Evolutionary conservation across 1,284 basidiomycete genomes (phyloP), one percentile per base, ranked within the genome.

Genomic region (Microbotryum scabiosae): DNA sequence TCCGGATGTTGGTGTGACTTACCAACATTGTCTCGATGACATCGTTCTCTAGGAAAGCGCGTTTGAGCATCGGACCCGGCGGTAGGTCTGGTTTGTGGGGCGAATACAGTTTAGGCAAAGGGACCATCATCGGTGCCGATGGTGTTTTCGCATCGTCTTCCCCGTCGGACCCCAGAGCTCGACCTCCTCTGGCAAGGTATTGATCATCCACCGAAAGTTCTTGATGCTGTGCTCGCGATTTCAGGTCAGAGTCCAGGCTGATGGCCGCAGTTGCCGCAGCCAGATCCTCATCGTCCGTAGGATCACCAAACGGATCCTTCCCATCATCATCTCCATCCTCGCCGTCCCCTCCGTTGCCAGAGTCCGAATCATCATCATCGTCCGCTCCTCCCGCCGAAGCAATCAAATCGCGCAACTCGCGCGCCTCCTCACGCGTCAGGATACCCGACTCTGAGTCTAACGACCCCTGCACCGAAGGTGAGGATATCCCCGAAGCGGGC

Each of bases 21-120:
- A 89, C 89, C 69, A 94, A 77, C 62, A 94, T 77, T 5, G 84
- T 85, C 0, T 82, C 80, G 44, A 91, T 76, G 2, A 94, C 82
- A 54, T 83, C 81, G 48, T 84, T 78, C 25, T 89, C 80, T 64
- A 92, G 74, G 71, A 90, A 88, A 56, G 81, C 77, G 65, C 81
- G 80, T 75, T 94, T 96, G 69, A 93, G 78, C 63, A 80, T 77
- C 70, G 92, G 89, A 1, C 91, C 92, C 0, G 76, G 73, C 7
- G 75, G 71, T 1, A 74, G 69, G 1, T 41, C 36, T 41, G 36
- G 36, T 41, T 12, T 41, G 16, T 18, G 36, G 16, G 36, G 36
- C 10, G 36, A 12, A 41, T 41, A 41, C 36, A 18, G 14, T 12
- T 41, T 1, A 12, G 36, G 36, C 36, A 41, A 41, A 41, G 36